These are phyloP conservation scores for Capronia americana DNA, from an alignment of 2,329 filamentous ascomycete genomes.

Conservation along the genomic window DNA sequence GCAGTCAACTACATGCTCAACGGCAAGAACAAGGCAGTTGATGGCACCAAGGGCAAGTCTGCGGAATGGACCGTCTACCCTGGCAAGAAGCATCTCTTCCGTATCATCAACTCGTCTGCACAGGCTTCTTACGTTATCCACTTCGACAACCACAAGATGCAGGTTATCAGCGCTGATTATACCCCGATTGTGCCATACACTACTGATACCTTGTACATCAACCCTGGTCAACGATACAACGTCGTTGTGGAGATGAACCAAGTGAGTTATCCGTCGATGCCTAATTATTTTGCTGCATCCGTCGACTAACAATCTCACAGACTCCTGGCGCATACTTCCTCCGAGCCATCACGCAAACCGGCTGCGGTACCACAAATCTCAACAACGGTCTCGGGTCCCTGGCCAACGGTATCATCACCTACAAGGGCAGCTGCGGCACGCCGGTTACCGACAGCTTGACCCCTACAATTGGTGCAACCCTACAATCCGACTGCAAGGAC, in stretches of 20 bases:
- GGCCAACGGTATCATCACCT: slow-evolving; percentile 36
- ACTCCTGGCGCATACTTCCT: slow-evolving; percentile 37
- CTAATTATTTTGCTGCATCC: neutral
- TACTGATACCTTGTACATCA: slow-evolving; percentile 67
- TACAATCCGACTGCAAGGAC: slow-evolving; percentile 33
- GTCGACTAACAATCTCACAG: slow-evolving; percentile 12
- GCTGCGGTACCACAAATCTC: slow-evolving; percentile 25
- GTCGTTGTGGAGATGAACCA: slow-evolving; percentile 41
- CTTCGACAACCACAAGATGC: slow-evolving; percentile 52
- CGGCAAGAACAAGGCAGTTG: slow-evolving; percentile 38
- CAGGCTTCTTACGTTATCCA: slow-evolving; percentile 45
- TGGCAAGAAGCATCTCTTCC: slow-evolving; percentile 41
- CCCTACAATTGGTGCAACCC: slow-evolving; percentile 23
- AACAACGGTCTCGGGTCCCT: slow-evolving; percentile 35
- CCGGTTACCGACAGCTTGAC: slow-evolving; percentile 17
- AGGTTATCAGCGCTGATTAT: slow-evolving; percentile 48
- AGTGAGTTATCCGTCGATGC: slow-evolving; percentile 21
- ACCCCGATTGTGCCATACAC: slow-evolving; percentile 51
- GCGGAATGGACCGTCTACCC: slow-evolving; percentile 35
- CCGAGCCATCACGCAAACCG: slow-evolving; percentile 37
- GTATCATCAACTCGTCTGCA: slow-evolving; percentile 39
- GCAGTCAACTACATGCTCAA: slow-evolving; percentile 39
- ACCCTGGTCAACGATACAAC: slow-evolving; percentile 54
- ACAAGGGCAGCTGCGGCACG: slow-evolving; percentile 30
- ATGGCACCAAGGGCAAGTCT: slow-evolving; percentile 32